Base-by-base conservation (phyloP, 2,329 filamentous ascomycete genomes). In the Knufia fluminis region DNA sequence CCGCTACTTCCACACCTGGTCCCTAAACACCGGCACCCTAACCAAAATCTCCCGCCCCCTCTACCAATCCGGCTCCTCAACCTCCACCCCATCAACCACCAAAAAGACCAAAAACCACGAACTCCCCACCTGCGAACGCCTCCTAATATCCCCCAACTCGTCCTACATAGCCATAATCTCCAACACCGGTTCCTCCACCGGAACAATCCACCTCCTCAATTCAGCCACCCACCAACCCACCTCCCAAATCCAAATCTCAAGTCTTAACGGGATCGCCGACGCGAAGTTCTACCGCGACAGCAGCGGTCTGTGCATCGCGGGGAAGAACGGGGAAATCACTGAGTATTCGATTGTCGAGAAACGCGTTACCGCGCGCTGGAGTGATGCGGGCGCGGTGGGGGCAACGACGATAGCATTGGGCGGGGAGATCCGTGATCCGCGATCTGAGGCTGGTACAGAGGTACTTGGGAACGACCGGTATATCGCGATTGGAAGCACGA, bases 1-100 rank as follows among this genome's bases (percentile, higher is more conserved):
- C 44, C 82, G 82, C 55, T 97, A 89, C 71, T 96, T 97, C 68
- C 92, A 97, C 68, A 82, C 85, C 57, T 98, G 92, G 92, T 83
- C 97, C 61, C 76, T 98, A 20, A 74, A 83, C 38, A 83, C 84
- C 0, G 92, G 92, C 38, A 72, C 75, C 10, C 81, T 98, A 43
- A 85, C 91, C 61, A 95, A 94, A 68, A 78, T 94, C 39, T 81
- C 58, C 75, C 85, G 63, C 71, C 92, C 52, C 78, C 85, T 62
- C 80, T 89, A 54, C 83, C 42, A 45, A 45, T 45, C 42, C 3
- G 26, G 42, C 24, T 17, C 42, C 7, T 23, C 42, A 2, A 36
- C 10, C 33, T 23, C 42, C 3, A 36, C 10, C 33, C 9, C 17
- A 40, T 17, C 20, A 4, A 9, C 16, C 19, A 3, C 33, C n/a